A percentile compares a stretch with the other conserved stretches of the same genome.
Evolutionary conservation across 495 filamentous ascomycete genomes (phyloP).

Genomic region (Daldinia vernicosa): DNA sequence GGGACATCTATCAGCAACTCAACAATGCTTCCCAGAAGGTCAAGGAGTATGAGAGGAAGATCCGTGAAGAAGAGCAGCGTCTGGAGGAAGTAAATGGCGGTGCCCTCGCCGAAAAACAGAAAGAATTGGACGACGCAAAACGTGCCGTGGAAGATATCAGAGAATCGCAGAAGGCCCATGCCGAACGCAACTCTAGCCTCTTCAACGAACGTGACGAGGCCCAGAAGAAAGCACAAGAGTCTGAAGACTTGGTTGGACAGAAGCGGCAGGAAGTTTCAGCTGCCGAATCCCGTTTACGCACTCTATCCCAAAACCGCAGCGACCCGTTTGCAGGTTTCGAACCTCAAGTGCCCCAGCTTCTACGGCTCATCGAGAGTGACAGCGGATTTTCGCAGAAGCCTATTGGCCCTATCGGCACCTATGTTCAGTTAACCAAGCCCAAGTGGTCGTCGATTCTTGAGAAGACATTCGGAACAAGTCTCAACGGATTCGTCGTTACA

Average conservation of each 20-base stretch:
- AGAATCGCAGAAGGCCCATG: slow-evolving; percentile 48
- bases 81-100: slow-evolving; percentile 66
- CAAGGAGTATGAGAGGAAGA: slow-evolving; percentile 49
- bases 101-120: slow-evolving; percentile 48
- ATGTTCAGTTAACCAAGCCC: slow-evolving; percentile 77
- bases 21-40: slow-evolving; percentile 48
- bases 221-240: slow-evolving; percentile 43
- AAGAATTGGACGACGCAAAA: slow-evolving; percentile 60
- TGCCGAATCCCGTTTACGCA: slow-evolving; percentile 50
- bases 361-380: slow-evolving; percentile 73
- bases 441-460: slow-evolving; percentile 89
- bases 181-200: slow-evolving; percentile 36
- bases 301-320: slow-evolving; percentile 45
- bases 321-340: slow-evolving; percentile 64
- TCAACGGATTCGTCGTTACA: slow-evolving; percentile 83
- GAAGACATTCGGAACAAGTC: slow-evolving; percentile 66
- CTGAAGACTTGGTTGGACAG: slow-evolving; percentile 49
- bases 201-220: slow-evolving; percentile 43
- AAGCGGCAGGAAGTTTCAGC: slow-evolving; percentile 62
- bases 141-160: slow-evolving; percentile 56
- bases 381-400: slow-evolving; percentile 72
- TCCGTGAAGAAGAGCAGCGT: slow-evolving; percentile 53
- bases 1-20: slow-evolving; percentile 55
- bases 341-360: slow-evolving; percentile 66
- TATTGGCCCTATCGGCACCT: slow-evolving; percentile 82